Evolutionary conservation across 768 basidiomycete genomes (phyloP), one percentile per base, ranked within the genome.

Genomic region (Tylopilus plumbeoviolaceoides): DNA sequence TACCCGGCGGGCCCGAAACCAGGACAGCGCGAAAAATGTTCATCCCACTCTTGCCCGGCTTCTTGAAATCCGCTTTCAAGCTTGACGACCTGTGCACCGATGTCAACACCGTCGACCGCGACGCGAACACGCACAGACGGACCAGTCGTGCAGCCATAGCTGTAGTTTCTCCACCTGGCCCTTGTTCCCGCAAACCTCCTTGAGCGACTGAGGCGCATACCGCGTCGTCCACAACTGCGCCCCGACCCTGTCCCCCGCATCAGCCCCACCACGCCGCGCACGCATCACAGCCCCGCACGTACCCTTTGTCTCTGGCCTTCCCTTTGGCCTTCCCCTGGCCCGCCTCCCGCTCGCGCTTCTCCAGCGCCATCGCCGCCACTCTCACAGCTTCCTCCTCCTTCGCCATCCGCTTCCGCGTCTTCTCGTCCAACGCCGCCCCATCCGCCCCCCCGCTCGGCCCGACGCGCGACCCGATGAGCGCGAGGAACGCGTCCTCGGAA

Each of bases 111-210:
- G 2, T 4, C 11, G 20, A 12, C 2, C 3, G 40, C 3, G 6
- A 41, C 3, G 28, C n/a, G 2, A 27, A 25, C 14, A 44, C 17
- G 5, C 2, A 14, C 14, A 20, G 36, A 64, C 82, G 48, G 28
- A 93, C 95, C 97, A 99, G 48, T 89, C 85, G 31, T 82, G 77
- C 20, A 99, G 72, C 97, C 97, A 99, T 31, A 74, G 75, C 49
- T 85, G 84, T 4, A 99, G 72, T 62, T 92, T 93, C 71, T 98
- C 95, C 1, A 98, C 87, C 49, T 84, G 80, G 0, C 82, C 79
- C 70, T 98, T 98, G 74, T 98, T 99, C 8, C 97, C 97, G 56
- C 95, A 98, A 17, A 99, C 81, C 51, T 99, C 93, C 61, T 90
- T 94, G 51, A 94, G 58, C 3, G 77, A 79, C 57, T 85, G 83